Percentiles rank a stretch among this genome's conserved stretches.
phyloP scores from a whole-genome alignment of 2,329 filamentous ascomycete species.

The Penicillium sp. region DNA sequence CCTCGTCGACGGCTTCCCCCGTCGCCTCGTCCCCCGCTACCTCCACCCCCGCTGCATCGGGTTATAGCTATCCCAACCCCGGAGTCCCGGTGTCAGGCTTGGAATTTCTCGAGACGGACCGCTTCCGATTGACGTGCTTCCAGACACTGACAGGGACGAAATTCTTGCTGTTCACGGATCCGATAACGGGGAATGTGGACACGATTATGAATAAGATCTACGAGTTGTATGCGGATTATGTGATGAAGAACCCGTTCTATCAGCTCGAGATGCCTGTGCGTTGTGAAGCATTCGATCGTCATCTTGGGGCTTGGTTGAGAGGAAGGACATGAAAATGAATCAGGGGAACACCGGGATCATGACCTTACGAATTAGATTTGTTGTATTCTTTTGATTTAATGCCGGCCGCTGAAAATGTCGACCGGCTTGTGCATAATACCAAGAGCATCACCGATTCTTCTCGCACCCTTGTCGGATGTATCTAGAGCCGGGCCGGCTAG shows the following conservation, averaged over 20 bases:
- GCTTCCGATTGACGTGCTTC: constrained; percentile 94
- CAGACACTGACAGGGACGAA: constrained; percentile 91
- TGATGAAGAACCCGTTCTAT: constrained; percentile 99
- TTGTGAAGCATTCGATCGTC: constrained; percentile 90
- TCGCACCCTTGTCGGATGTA: constrained; percentile 12
- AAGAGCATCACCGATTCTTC: constrained; percentile 17
- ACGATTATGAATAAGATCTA: constrained; percentile 78
- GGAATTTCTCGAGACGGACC: constrained; percentile 87
- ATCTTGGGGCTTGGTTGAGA: constrained; percentile 73
- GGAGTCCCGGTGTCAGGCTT: constrained; percentile 55
- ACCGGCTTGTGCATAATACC: constrained; percentile 16
- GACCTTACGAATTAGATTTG: constrained; percentile 22
- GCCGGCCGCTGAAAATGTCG: not conserved
- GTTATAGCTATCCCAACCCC: constrained; percentile 30
- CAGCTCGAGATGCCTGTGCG: constrained; percentile 95
- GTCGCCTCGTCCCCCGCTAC: constrained; percentile 18
- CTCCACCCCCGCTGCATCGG: constrained; percentile 16
- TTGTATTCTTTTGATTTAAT: constrained; percentile 10
- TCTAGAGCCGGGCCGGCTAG: constrained; percentile 10
- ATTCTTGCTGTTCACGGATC: constrained; percentile 91
- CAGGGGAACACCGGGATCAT: constrained; percentile 13
- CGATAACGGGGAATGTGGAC: constrained; percentile 77
- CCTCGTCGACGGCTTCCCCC: constrained; percentile 29
- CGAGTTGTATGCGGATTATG: constrained; percentile 91
- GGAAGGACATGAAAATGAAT: constrained; percentile 39